Conservation (phyloP, 805 yeast genomes). For the Debaryomyces hansenii region DNA sequence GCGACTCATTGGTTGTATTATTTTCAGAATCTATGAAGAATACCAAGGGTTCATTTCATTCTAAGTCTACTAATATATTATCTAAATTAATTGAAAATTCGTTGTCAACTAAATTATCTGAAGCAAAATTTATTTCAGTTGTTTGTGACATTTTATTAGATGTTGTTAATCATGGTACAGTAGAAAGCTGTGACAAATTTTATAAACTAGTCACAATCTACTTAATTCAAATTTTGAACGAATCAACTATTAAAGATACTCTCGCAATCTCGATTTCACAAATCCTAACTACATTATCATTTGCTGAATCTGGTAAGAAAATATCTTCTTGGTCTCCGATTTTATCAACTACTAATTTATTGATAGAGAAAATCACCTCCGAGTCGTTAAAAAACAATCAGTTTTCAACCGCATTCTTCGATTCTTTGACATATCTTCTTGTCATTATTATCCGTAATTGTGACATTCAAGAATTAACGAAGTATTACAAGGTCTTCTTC, state of each 20-base stretch:
- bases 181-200: conserved; percentile 46
- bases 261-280: conserved; percentile 32
- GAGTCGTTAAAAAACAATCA: conserved; percentile 4
- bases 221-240: conserved; percentile 14
- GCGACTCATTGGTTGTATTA: conserved; percentile 57
- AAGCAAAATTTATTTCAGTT: conserved; percentile 38
- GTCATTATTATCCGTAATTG: conserved; percentile 57
- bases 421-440: conserved; percentile 44
- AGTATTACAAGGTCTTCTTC: conserved; percentile 45
- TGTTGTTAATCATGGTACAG: conserved; percentile 52
- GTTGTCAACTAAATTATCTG: conserved; percentile 12
- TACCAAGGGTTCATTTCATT: conserved; percentile 71
- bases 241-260: conserved; percentile 5
- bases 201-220: conserved; percentile 32
- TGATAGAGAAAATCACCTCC: conserved; percentile 17
- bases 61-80: conserved; percentile 59
- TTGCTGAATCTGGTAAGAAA: conserved; percentile 72
- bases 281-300: conserved; percentile 49
- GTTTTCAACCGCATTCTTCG: conserved; percentile 14
- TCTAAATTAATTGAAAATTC: conserved; percentile 41
- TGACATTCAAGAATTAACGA: conserved; percentile 47
- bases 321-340: conserved; percentile 51
- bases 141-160: conserved; percentile 59
- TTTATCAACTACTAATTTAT: conserved; percentile 16
- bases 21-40: conserved; percentile 75